Base-by-base conservation (phyloP, 2,329 filamentous ascomycete species). In the Hypoxylon sp. region DNA sequence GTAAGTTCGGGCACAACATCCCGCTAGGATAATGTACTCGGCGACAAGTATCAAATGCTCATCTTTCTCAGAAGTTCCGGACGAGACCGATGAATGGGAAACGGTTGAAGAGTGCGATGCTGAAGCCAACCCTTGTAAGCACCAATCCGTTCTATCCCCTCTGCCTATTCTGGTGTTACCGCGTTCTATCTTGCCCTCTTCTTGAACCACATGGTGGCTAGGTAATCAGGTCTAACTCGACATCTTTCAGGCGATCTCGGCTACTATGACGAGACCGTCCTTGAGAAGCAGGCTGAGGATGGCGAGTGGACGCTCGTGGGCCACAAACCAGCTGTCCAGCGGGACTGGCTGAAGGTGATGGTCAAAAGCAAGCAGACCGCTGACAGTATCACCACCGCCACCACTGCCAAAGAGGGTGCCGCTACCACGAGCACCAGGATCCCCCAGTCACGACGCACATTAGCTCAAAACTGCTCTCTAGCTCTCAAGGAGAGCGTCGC, bases 221-320 rank as follows among this genome's bases (percentile, higher is more conserved):
- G 20, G 2, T 33, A 33, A 25, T 20, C 6, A 22, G 37, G 20
- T 7, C 40, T 57, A 48, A 57, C 30, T 14, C 17, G 11, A 48
- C 22, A 14, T 7, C n/a, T 5, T 3, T 8, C 5, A 57, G 55
- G 22, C 35, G 30, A 42, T 31, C 7, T 48, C n/a, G 55, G 33
- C 27, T 57, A 31, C 40, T 25, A 46, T 17, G 55, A 57, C 5
- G 22, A 57, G 4, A 11, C 10, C 17, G n/a, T 35, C 55, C 11
- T 25, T 27, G 55, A 57, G 42, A 35, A 48, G 27, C 55, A 30
- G 2, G 6, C 48, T 42, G 55, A 57, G 30, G 55, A 57, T 14
- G 31, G 10, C 7, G 54, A 25, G 5, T 57, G 55, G 55, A 57
- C 11, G 17, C 4, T 6, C 17, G 30, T 57, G 2, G 25, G n/a